Conservation (phyloP, 2,329 filamentous ascomycete genomes). For the Didymosphaeria variabile region DNA sequence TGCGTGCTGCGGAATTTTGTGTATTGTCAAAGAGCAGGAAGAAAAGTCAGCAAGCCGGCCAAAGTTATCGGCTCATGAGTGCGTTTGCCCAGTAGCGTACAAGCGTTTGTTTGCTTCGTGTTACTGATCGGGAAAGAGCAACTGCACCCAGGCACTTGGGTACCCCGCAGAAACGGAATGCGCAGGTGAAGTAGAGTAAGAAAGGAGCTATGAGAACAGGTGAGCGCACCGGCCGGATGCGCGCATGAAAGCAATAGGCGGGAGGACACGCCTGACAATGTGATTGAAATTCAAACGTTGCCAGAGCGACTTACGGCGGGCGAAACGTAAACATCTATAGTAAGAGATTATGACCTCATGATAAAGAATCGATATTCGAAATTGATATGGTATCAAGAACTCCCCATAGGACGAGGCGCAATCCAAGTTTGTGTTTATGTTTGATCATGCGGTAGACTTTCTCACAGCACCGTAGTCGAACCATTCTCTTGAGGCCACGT, state of each 20-base stretch:
- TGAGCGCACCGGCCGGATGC: too few relatives aligned
- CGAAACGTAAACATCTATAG: too few relatives aligned
- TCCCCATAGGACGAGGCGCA: background rate
- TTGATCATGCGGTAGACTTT: background rate
- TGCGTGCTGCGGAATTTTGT: background rate
- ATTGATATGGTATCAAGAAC: background rate
- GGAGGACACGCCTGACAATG: too few relatives aligned
- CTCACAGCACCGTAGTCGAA: constrained; percentile 35
- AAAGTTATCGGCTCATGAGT: background rate
- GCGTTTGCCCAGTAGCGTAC: background rate
- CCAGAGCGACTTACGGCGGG: too few relatives aligned
- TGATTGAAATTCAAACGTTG: too few relatives aligned
- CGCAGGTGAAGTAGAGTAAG: background rate
- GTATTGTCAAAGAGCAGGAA: constrained; percentile 23
- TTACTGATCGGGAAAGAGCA: background rate
- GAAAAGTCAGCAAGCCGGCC: background rate
- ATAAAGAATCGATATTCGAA: background rate
- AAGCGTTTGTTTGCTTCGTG: background rate
- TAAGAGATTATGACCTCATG: background rate
- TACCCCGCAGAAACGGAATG: background rate
- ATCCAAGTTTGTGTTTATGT: background rate
- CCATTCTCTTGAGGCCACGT: constrained; percentile 32
- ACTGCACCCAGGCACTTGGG: background rate
- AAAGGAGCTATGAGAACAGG: too few relatives aligned
- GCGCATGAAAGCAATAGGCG: too few relatives aligned